Evolutionary conservation across 2,329 filamentous ascomycete genomes (phyloP), one percentile per base, ranked within the genome.

Genomic region (Ophiostoma quercus): DNA sequence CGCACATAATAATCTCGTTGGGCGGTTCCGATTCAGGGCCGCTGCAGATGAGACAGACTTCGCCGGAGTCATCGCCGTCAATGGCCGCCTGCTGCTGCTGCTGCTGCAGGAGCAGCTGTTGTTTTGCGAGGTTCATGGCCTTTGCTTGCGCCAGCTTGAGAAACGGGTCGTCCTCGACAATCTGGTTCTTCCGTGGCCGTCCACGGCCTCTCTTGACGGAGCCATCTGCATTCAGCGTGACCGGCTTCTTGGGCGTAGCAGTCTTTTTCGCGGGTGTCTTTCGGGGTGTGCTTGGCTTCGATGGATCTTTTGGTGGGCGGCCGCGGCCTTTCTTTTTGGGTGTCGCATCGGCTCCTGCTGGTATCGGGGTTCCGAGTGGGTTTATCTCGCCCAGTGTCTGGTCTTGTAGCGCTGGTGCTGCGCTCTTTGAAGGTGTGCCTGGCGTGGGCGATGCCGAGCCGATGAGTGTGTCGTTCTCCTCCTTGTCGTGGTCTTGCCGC

Each of bases 1-100:
- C 87, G 77, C 87, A 90, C 47, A 89, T 83, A 9, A 90, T 79
- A 43, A 90, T 89, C 74, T 87, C 82, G 75, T 90, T 89, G 1
- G 84, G 84, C 1, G 81, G 78, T 47, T 83, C 80, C 0, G 86
- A 88, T 71, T 88, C 83, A 0, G 85, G 83, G 69, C 84, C 84
- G 51, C 79, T 80, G 76, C 87, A 90, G 47, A 89, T 81, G 22
- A 78, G 80, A 74, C 87, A 90, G 0, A 85, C 80, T 69, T 86
- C 84, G 22, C 86, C 85, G 63, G 29, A 77, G 12, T 79, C 78
- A 22, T 77, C 75, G 12, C 76, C 74, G 19, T 39, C 32, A 19
- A 3, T 34, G 2, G 3, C 34, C 4, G 62, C 32, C 25, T 80
- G 74, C 19, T 39, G 43, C 19, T 12, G 41, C 2, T 5, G 29